A percentile compares a stretch with the other conserved stretches of the same genome.
Evolutionary conservation across 2,329 filamentous ascomycete genomes (phyloP).

Genomic region (Ophiocordyceps camponoti-floridani): DNA sequence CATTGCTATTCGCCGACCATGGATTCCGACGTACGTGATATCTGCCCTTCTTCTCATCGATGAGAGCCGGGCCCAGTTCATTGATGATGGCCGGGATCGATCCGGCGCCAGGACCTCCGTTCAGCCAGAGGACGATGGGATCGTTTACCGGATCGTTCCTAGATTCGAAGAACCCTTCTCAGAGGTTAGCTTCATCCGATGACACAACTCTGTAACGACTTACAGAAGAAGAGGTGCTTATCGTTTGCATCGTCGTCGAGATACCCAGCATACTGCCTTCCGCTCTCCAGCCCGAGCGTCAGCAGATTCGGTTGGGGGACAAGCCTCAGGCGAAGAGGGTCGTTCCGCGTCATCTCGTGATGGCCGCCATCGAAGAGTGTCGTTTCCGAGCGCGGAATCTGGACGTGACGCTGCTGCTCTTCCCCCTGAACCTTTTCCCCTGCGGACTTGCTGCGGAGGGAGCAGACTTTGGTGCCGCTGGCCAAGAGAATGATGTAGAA

Average conservation of each 20-base stretch:
- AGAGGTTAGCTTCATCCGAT: too few species aligned
- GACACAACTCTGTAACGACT: background rate
- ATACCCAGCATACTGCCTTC: background rate
- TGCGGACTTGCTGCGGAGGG: background rate
- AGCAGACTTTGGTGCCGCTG: background rate
- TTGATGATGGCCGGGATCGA: background rate
- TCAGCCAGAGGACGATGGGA: background rate
- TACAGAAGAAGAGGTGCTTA: background rate
- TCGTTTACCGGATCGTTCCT: background rate
- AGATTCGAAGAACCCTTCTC: background rate
- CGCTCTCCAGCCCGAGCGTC: background rate
- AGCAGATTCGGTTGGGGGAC: background rate
- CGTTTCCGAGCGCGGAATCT: too few species aligned
- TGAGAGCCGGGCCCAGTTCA: background rate
- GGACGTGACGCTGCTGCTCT: background rate
- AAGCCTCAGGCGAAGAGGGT: background rate
- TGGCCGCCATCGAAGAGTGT: background rate
- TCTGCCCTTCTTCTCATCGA: background rate
- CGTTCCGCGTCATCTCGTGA: background rate
- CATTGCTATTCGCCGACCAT: background rate
- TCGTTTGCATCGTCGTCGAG: background rate
- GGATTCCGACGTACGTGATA: background rate
- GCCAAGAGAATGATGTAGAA: background rate
- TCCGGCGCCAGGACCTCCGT: background rate
- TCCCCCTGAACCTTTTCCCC: background rate